phyloP scores from a whole-genome alignment of 1,284 basidiomycete genomes.

The Coniferiporia sulphurascens region DNA sequence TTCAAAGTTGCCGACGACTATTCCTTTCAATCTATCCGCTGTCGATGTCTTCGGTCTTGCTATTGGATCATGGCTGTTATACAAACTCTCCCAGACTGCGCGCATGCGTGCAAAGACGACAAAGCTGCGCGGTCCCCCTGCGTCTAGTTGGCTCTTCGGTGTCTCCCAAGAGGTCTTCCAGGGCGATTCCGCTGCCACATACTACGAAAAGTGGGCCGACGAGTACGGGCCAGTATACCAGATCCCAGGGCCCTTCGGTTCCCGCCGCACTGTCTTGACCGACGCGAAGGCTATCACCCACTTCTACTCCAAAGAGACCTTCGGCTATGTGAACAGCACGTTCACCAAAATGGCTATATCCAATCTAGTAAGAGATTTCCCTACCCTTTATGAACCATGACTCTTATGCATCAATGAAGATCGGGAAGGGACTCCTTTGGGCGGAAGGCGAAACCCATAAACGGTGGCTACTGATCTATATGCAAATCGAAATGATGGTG shows the following conservation, averaged over 20 bases:
- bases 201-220: conserved; percentile 33
- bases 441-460: conserved; percentile 50
- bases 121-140: conserved; percentile 29
- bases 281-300: conserved; percentile 54
- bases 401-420: conserved; percentile 27
- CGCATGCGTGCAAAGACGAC: conserved; percentile 23
- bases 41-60: conserved; percentile 1
- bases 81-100: conserved; percentile 5
- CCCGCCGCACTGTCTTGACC: conserved; percentile 37
- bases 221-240: conserved; percentile 46
- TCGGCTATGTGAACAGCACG: conserved; percentile 39
- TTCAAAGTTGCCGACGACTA: neutral
- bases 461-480: conserved; percentile 19
- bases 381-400: neutral
- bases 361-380: conserved; percentile 32
- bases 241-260: conserved; percentile 38
- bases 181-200: conserved; percentile 17
- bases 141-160: conserved; percentile 22
- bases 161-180: conserved; percentile 12
- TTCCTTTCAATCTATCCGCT: neutral
- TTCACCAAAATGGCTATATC: conserved; percentile 36
- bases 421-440: conserved; percentile 45
- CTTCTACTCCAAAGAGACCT: conserved; percentile 46
- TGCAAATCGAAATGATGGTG: neutral
- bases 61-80: conserved; percentile 1